These are phyloP conservation scores for Brachypodium distachyon DNA, from an alignment of 202 grass and related monocot species.

Conservation along the genomic window DNA sequence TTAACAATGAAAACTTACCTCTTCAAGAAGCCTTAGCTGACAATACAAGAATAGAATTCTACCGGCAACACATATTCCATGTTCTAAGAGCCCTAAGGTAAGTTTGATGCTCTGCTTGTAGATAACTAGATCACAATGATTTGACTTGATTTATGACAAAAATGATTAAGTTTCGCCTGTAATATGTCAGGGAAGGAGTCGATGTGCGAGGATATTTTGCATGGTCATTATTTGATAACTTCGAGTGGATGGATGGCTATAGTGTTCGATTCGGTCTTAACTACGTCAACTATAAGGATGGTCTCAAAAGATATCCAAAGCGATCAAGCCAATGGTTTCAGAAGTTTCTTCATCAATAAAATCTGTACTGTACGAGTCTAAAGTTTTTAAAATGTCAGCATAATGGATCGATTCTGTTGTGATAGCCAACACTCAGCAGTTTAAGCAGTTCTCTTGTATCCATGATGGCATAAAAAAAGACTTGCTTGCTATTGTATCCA, in stretches of 20 bases:
- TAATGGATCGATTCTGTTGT: not conserved
- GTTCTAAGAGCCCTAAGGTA: constrained; percentile 57
- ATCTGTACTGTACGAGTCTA: not conserved
- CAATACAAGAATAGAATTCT: constrained; percentile 63
- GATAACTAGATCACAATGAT: not conserved
- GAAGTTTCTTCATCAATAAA: constrained; percentile 44
- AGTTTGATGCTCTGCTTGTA: not conserved
- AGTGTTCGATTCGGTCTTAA: constrained; percentile 67
- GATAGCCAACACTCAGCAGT: not conserved
- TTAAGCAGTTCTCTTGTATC: not conserved
- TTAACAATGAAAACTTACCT: constrained; percentile 47
- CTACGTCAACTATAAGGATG: constrained; percentile 63
- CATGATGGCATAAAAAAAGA: not conserved
- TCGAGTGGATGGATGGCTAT: constrained; percentile 72
- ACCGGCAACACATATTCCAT: constrained; percentile 50
- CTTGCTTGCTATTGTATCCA: not conserved
- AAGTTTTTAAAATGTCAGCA: not conserved
- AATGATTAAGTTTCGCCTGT: not conserved
- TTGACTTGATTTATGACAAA: not conserved
- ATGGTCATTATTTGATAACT: constrained; percentile 83
- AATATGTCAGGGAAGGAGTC: constrained; percentile 49
- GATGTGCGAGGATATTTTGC: constrained; percentile 71
- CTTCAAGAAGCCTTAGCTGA: constrained; percentile 61
- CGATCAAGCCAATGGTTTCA: constrained; percentile 51
- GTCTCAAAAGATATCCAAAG: constrained; percentile 79